A percentile compares a stretch with the other conserved stretches of the same genome.
These are phyloP conservation scores for Trichothecium sympodiale DNA, from an alignment of 2,329 filamentous ascomycete genomes.

Conservation along the genomic window DNA sequence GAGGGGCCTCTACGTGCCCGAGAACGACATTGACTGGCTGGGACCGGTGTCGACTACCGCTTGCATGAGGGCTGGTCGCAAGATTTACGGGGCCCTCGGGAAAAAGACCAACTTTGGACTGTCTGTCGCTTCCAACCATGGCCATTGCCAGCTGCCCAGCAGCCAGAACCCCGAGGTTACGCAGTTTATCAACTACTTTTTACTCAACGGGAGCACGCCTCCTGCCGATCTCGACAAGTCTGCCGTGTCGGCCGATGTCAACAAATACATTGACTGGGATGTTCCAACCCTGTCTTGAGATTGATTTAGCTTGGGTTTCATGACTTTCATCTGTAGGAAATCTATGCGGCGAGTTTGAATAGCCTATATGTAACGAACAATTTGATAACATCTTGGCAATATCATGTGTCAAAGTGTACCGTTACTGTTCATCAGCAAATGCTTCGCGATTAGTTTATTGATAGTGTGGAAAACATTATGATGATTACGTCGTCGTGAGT, in stretches of 20 bases:
- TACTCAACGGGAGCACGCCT: conserved; percentile 23
- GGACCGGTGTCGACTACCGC: conserved; percentile 44
- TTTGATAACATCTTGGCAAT: too few relatives aligned
- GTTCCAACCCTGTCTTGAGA: background rate
- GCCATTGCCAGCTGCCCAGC: conserved; percentile 44
- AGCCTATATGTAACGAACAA: too few relatives aligned
- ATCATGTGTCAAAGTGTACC: too few relatives aligned
- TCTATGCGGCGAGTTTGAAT: too few relatives aligned
- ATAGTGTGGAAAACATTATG: too few relatives aligned
- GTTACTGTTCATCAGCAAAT: too few relatives aligned
- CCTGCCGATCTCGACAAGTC: conserved; percentile 2
- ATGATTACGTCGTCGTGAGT: too few relatives aligned
- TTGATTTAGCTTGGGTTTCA: too few relatives aligned
- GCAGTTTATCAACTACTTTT: conserved; percentile 44
- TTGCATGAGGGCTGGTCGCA: conserved; percentile 43
- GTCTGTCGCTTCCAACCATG: conserved; percentile 41
- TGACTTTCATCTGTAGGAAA: too few relatives aligned
- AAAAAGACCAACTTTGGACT: conserved; percentile 45
- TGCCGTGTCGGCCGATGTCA: background rate
- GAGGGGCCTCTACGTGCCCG: conserved; percentile 41
- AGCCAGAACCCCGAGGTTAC: conserved; percentile 39
- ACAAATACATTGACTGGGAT: conserved; percentile 4
- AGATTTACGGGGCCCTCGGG: conserved; percentile 43
- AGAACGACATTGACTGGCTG: conserved; percentile 50
- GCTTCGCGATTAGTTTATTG: too few relatives aligned